Evolutionary conservation across 2,329 filamentous ascomycete genomes (phyloP), one percentile per base, ranked within the genome.

Genomic region (Aspergillus glaucus): DNA sequence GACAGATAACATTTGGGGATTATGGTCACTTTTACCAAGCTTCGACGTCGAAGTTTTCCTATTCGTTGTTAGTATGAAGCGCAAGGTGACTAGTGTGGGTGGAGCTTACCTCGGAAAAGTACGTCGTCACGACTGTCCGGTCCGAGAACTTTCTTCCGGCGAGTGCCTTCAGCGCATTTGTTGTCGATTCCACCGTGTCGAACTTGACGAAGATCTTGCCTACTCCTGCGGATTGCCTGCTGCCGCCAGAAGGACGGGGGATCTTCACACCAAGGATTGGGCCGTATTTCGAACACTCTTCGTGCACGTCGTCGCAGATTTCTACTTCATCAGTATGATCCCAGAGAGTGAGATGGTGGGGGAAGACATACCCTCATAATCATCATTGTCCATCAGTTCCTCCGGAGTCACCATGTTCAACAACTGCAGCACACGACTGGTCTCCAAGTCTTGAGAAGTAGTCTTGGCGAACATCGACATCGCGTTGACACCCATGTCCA

Each of bases 191-290:
- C 2, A 80, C 74, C 3, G 77, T 81, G 55, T 93, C 88, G 64
- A 89, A 98, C 68, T 96, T 97, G 75, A 98, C 85, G 66, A 86
- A 98, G 58, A 99, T 97, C 78, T 97, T 98, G 66, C 93, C 93
- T 19, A 98, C 90, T 43, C 93, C 93, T 26, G 88, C 81, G 19
- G 86, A 88, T 65, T 93, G 86, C 60, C 90, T 83, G 67, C 84
- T 88, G 44, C 88, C 89, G 59, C 88, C 87, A 19, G 81, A 83
- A 2, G 93, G 92, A 51, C 93, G 82, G 4, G 93, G 93, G 50
- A 98, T 85, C 76, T 98, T 98, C 70, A 97, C 75, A n/a, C 90
- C 87, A 39, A 90, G 56, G 24, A 99, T 81, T 45, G 78, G 79
- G 53, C 94, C 93, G 64, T 87, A 98, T 69, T 98, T 98, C 62